A percentile compares a stretch with the other conserved stretches of the same genome.
phyloP scores from a whole-genome alignment of 768 basidiomycete species.

The Coprinopsis strossmayeri region DNA sequence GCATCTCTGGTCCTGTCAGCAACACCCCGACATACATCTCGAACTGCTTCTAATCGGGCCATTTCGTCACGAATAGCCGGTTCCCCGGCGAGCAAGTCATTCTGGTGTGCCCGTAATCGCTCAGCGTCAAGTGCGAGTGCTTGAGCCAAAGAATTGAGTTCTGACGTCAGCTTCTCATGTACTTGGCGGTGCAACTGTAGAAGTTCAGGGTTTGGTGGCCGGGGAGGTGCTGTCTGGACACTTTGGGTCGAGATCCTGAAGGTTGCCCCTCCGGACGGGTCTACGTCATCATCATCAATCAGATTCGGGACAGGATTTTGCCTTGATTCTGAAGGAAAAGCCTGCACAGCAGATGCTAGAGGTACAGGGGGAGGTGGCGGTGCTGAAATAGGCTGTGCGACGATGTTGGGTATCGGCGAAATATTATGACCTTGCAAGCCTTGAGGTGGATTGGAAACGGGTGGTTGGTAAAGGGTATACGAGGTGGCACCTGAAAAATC shows the following conservation, averaged over 20 bases:
- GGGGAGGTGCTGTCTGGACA: slow-evolving; percentile 54
- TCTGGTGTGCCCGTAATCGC: slow-evolving; percentile 71
- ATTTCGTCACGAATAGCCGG: slow-evolving; percentile 97
- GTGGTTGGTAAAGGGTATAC: neutral
- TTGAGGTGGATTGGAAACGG: neutral
- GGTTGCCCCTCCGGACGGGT: slow-evolving; percentile 5
- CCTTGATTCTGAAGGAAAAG: slow-evolving; percentile 9
- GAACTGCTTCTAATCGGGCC: slow-evolving; percentile 88
- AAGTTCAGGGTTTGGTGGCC: slow-evolving; percentile 87
- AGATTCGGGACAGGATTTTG: slow-evolving; percentile 43
- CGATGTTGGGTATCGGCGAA: slow-evolving; percentile 1
- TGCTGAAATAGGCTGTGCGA: neutral
- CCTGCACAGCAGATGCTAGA: slow-evolving; percentile 1
- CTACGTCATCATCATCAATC: slow-evolving; percentile 47
- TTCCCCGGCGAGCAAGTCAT: slow-evolving; percentile 82
- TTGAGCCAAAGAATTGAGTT: slow-evolving; percentile 65
- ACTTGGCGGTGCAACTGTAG: slow-evolving; percentile 73
- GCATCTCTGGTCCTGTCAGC: slow-evolving; percentile 56
- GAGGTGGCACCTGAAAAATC: neutral
- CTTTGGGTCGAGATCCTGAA: too few species aligned
- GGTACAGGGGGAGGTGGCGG: slow-evolving; percentile 11
- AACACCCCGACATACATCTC: slow-evolving; percentile 83
- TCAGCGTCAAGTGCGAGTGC: slow-evolving; percentile 61
- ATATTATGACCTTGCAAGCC: neutral
- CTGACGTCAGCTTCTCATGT: slow-evolving; percentile 65